Evolutionary conservation across 495 filamentous ascomycete species (phyloP).

Genomic region (Hypoxylon intermedium): DNA sequence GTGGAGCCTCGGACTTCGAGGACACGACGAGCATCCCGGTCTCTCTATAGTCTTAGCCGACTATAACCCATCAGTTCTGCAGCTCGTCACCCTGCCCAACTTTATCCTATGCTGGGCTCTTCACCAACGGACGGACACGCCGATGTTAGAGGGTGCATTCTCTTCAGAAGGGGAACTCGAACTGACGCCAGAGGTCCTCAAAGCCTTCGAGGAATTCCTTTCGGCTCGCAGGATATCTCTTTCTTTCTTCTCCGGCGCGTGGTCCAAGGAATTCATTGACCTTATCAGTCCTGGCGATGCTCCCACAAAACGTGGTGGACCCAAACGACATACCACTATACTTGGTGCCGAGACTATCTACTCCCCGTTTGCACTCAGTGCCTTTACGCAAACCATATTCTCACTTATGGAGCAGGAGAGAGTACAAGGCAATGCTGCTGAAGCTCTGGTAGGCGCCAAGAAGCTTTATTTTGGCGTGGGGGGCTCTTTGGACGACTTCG

Average conservation of each 20-base stretch:
- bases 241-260: conserved; percentile 81
- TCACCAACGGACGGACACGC: conserved; percentile 40
- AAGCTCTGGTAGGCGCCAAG: conserved; percentile 87
- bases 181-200: conserved; percentile 67
- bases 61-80: conserved; percentile 86
- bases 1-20: conserved; percentile 58
- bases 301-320: conserved; percentile 1
- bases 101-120: conserved; percentile 81
- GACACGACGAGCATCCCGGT: conserved; percentile 36
- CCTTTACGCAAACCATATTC: conserved; percentile 78
- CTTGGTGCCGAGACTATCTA: conserved; percentile 97
- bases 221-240: conserved; percentile 63
- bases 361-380: conserved; percentile 72
- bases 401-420: conserved; percentile 65
- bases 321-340: conserved; percentile 57
- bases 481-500: conserved; percentile 89
- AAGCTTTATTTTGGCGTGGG: conserved; percentile 96
- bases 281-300: conserved; percentile 52
- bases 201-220: conserved; percentile 68
- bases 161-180: conserved; percentile 74
- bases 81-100: conserved; percentile 88
- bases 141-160: conserved; percentile 48
- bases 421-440: conserved; percentile 49
- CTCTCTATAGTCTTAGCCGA: conserved; percentile 79
- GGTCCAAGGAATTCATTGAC: conserved; percentile 73